Evolutionary conservation across 2,329 filamentous ascomycete genomes (phyloP).

Genomic region (Alternaria brassicae): DNA sequence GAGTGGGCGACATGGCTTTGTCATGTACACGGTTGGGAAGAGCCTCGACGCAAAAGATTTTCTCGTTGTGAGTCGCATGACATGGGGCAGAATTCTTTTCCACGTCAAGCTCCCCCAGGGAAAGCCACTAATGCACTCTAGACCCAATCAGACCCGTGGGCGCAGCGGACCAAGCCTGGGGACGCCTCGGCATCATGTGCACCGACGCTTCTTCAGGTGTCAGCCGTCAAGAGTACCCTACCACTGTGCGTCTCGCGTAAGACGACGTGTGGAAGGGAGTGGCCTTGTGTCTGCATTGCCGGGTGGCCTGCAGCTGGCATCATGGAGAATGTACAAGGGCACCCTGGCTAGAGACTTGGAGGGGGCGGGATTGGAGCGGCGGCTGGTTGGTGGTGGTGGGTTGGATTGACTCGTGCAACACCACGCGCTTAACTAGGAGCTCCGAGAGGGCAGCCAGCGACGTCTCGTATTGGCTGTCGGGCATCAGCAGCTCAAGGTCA

Average conservation of each 20-base stretch:
- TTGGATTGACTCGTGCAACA: not conserved
- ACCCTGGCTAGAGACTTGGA: not conserved
- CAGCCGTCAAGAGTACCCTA: not conserved
- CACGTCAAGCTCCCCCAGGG: not conserved
- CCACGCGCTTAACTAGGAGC: slow-evolving; percentile 2
- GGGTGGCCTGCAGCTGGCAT: not conserved
- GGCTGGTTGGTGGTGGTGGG: slow-evolving; percentile 1
- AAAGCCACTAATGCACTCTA: not conserved
- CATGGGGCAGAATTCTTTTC: slow-evolving; percentile 3
- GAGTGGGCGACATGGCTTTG: not conserved
- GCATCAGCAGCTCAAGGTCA: not conserved
- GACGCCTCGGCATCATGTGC: not conserved
- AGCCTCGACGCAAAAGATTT: not conserved
- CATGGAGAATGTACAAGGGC: not conserved
- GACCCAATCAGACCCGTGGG: not conserved
- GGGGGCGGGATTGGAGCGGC: not conserved
- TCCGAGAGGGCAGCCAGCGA: not conserved
- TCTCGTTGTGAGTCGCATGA: not conserved
- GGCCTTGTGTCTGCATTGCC: not conserved
- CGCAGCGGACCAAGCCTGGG: not conserved
- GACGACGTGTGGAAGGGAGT: not conserved
- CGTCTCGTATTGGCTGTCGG: slow-evolving; percentile 1
- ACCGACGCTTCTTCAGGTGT: not conserved
- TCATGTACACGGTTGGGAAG: not conserved
- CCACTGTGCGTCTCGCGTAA: not conserved